Evolutionary conservation across 2,329 filamentous ascomycete species (phyloP), one percentile per base, ranked within the genome.

Genomic region (Trichoderma oligosporum): DNA sequence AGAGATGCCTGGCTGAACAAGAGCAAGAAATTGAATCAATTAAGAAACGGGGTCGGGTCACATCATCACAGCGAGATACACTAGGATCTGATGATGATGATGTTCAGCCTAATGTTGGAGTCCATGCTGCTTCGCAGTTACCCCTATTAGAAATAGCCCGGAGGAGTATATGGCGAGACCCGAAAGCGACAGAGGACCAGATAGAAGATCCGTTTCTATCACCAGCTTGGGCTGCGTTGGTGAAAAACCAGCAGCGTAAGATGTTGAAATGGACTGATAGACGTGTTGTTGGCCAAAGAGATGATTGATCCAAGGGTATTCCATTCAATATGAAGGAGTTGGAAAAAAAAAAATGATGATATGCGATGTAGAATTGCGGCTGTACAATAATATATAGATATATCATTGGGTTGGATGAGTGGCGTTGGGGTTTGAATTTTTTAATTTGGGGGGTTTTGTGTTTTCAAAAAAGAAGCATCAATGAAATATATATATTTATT

Each of bases 1-100:
- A 80, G 64, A 69, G 66, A 57, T 54, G 39, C 7, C 58, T 71
- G 29, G 64, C 61, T 6, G 61, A 67, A 47, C 58, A 65, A 52
- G 67, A 71, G 45, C 56, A 52, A 6, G 53, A n/a, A n/a, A n/a
- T n/a, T n/a, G n/a, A n/a, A n/a, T n/a, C n/a, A n/a, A n/a, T n/a
- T n/a, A n/a, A n/a, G n/a, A n/a, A n/a, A n/a, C n/a, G n/a, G n/a
- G n/a, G n/a, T n/a, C n/a, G n/a, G n/a, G n/a, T n/a, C n/a, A n/a
- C n/a, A n/a, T n/a, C n/a, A n/a, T 22, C 22, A 2, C 49, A 29
- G 16, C 31, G 27, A 14, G 45, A 45, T 7, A 4, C 31, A 3
- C n/a, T 20, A 4, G 45, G 46, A 11, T 22, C 22, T 8, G 57
- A 55, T 1, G 11, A 25, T 22, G 18, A 42, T 22, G 54, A 35